Evolutionary conservation across 208 protist genomes (phyloP).

Genomic region (Novymonas esmeraldas): DNA sequence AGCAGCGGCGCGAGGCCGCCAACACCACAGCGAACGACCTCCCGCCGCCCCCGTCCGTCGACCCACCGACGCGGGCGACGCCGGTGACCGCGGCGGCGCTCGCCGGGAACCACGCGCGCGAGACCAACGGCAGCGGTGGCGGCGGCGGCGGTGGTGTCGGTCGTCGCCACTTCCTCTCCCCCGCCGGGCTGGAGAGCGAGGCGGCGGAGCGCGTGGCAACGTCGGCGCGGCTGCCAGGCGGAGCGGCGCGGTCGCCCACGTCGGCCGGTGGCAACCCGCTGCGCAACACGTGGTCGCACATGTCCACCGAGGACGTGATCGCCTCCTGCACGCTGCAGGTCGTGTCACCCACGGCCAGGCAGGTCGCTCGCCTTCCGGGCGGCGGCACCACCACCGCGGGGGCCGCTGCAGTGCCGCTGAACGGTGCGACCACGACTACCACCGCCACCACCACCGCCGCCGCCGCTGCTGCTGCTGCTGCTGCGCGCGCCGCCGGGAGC

Average conservation of each 20-base stretch:
- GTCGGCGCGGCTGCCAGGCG: too few relatives aligned
- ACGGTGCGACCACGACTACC: too few relatives aligned
- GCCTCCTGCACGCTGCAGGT: slow-evolving; percentile 25
- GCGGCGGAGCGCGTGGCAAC: neutral
- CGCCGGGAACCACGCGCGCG: too few relatives aligned
- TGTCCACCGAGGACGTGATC: slow-evolving; percentile 28
- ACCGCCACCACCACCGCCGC: too few relatives aligned
- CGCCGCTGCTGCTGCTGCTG: neutral
- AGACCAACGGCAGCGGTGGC: neutral
- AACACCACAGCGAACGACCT: slow-evolving; percentile 1
- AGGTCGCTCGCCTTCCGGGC: slow-evolving; percentile 1
- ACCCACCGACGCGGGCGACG: neutral
- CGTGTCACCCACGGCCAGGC: slow-evolving; percentile 13
- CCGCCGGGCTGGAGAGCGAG: neutral
- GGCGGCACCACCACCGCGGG: neutral
- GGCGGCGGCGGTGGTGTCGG: neutral
- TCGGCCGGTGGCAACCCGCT: neutral
- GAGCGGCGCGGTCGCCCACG: neutral
- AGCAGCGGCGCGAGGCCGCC: slow-evolving; percentile 9
- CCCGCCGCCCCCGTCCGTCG: neutral
- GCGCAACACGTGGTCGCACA: slow-evolving; percentile 1
- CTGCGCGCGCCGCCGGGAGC: too few relatives aligned
- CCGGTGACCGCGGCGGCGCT: neutral
- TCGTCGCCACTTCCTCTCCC: neutral
- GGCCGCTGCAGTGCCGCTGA: neutral